Conservation (phyloP, 1,139 yeast genomes). For the Blastobotrys petasosporus region DNA sequence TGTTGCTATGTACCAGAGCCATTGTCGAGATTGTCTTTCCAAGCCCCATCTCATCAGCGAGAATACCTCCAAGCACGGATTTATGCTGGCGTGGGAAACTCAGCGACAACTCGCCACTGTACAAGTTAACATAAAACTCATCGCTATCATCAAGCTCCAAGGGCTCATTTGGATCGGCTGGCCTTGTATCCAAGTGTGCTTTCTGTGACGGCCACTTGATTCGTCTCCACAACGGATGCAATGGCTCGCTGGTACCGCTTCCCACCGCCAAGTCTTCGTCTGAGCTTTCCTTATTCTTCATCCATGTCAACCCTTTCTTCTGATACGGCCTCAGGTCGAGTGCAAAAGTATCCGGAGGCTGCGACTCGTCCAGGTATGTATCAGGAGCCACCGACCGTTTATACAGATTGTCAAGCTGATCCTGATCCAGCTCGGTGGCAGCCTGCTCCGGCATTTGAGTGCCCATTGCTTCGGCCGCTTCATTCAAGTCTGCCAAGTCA, state of each 20-base stretch:
- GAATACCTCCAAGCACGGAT: conserved; percentile 71
- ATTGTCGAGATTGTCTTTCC: conserved; percentile 88
- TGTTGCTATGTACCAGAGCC: conserved; percentile 55
- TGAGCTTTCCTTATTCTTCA: conserved; percentile 48
- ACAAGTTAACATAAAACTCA: conserved; percentile 69
- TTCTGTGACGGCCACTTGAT: conserved; percentile 64
- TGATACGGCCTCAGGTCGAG: conserved; percentile 65
- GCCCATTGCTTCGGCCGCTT: conserved; percentile 26
- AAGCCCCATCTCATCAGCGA: conserved; percentile 97
- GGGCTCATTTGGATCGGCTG: conserved; percentile 12
- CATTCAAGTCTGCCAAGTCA: conserved; percentile 17
- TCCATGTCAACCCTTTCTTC: conserved; percentile 76
- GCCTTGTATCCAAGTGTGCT: conserved; percentile 9
- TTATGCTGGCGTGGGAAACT: conserved; percentile 51
- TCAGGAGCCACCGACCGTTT: conserved; percentile 48
- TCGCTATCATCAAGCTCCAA: conserved; percentile 11
- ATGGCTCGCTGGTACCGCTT: conserved; percentile 38
- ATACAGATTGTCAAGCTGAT: conserved; percentile 73
- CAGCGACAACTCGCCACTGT: conserved; percentile 72
- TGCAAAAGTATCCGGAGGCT: conserved; percentile 58
- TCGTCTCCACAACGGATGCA: conserved; percentile 85
- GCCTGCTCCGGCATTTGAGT: conserved; percentile 28
- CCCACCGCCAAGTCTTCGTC: conserved; percentile 18
- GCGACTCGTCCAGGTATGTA: conserved; percentile 51
- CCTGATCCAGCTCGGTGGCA: conserved; percentile 46